These are phyloP conservation scores for Jasminum sambac DNA, from an alignment of 257 asterid species.

Conservation along the genomic window DNA sequence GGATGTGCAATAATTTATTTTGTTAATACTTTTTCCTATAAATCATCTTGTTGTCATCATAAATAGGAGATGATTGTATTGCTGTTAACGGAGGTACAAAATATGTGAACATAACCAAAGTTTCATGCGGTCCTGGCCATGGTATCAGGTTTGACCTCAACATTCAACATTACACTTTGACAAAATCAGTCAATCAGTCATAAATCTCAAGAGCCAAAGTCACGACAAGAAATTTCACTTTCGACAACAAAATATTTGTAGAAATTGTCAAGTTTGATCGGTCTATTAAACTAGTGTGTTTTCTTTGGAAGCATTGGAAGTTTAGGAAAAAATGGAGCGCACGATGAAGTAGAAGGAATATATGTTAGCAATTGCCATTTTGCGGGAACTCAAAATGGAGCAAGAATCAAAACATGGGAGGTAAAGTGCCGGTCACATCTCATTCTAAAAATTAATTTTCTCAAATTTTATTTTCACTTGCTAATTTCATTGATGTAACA, in stretches of 20 bases:
- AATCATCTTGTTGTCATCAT: not conserved
- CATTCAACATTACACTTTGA: not conserved
- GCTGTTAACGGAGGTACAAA: conserved; percentile 52
- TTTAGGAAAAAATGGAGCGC: conserved; percentile 38
- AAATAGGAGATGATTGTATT: conserved; percentile 55
- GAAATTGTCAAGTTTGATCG: too few species aligned
- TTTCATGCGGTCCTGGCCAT: conserved; percentile 60
- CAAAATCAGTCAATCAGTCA: too few species aligned
- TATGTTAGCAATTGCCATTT: conserved; percentile 39
- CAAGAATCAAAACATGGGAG: conserved; percentile 68
- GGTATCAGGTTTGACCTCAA: conserved; percentile 48
- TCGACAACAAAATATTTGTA: not conserved
- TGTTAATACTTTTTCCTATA: not conserved
- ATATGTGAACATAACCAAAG: conserved; percentile 34
- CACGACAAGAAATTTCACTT: too few species aligned
- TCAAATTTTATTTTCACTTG: too few species aligned
- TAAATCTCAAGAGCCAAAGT: too few species aligned
- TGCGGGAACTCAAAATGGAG: conserved; percentile 41
- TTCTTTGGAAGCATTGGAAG: conserved; percentile 63
- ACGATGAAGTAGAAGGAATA: conserved; percentile 41
- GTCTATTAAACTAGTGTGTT: too few species aligned
- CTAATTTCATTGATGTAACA: too few species aligned
- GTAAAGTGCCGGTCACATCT: conserved; percentile 32
- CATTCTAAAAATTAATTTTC: too few species aligned
- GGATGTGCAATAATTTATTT: too few species aligned